Percentiles rank a stretch among this genome's conserved stretches.
These are phyloP conservation scores for Balamuthia mandrillaris DNA, from an alignment of 208 protist species.

Conservation along the genomic window DNA sequence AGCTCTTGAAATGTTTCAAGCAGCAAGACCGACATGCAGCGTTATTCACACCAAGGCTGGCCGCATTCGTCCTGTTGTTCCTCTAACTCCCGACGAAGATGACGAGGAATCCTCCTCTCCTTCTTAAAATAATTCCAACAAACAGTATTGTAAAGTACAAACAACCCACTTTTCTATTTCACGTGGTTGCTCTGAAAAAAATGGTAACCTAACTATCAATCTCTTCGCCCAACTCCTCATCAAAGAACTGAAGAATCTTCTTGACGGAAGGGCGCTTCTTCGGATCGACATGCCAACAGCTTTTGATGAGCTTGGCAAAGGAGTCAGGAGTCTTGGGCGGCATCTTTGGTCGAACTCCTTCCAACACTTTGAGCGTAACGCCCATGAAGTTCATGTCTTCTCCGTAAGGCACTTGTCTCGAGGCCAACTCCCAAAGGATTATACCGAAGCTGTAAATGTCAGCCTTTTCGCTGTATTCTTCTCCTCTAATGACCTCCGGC, in stretches of 20 bases:
- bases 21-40: no score
- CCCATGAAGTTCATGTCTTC: slow-evolving; percentile 30
- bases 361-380: slow-evolving; percentile 19
- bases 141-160: no score
- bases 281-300: slow-evolving; percentile 5
- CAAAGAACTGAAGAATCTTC: neutral
- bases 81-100: no score
- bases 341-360: neutral
- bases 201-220: no score
- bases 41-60: no score
- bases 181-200: no score
- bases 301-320: neutral
- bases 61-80: no score
- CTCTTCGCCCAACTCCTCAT: no score
- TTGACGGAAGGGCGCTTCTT: slow-evolving; percentile 21
- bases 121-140: no score
- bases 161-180: no score
- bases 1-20: no score
- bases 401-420: neutral
- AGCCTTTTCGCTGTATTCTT: slow-evolving; percentile 4
- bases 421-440: neutral
- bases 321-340: neutral
- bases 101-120: no score
- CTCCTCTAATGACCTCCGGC: slow-evolving; percentile 19
- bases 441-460: slow-evolving; percentile 35